Conservation (phyloP, 441 rosid species). For the Melastoma candidum region DNA sequence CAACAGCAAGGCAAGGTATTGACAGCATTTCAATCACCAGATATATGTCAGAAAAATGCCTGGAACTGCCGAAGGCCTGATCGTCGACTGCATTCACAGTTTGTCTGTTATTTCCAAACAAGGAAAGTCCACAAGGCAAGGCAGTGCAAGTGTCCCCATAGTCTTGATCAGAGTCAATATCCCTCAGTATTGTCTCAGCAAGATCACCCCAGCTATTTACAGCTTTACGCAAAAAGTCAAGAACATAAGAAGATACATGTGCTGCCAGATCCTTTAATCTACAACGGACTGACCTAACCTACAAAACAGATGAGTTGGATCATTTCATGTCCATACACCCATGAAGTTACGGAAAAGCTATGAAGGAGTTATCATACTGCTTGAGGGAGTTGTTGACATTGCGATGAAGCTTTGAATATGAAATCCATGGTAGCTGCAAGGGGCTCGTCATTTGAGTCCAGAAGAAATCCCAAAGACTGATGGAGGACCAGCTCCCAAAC, state of each 20-base stretch:
- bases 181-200: conserved; percentile 75
- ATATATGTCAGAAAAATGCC: conserved; percentile 79
- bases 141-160: conserved; percentile 38
- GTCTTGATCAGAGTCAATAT: conserved; percentile 70
- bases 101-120: conserved; percentile 62
- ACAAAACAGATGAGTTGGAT: conserved; percentile 16
- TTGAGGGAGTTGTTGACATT: conserved; percentile 87
- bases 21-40: conserved; percentile 90
- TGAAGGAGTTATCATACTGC: conserved; percentile 45
- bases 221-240: conserved; percentile 75
- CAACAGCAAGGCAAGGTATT: conserved; percentile 75
- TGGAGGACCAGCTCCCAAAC: conserved; percentile 75
- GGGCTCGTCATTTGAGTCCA: conserved; percentile 65
- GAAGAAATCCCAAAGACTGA: conserved; percentile 68
- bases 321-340: conserved; percentile 1
- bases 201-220: conserved; percentile 91
- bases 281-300: conserved; percentile 84
- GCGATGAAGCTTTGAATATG: conserved; percentile 80
- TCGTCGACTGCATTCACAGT: conserved; percentile 42
- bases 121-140: conserved; percentile 41
- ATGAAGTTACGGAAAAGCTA: background rate
- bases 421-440: conserved; percentile 83
- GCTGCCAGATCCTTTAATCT: conserved; percentile 75
- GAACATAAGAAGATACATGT: conserved; percentile 76
- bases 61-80: conserved; percentile 34